Evolutionary conservation across 1,139 yeast genomes (phyloP), one percentile per base, ranked within the genome.

Genomic region (Ogataea hybrid): DNA sequence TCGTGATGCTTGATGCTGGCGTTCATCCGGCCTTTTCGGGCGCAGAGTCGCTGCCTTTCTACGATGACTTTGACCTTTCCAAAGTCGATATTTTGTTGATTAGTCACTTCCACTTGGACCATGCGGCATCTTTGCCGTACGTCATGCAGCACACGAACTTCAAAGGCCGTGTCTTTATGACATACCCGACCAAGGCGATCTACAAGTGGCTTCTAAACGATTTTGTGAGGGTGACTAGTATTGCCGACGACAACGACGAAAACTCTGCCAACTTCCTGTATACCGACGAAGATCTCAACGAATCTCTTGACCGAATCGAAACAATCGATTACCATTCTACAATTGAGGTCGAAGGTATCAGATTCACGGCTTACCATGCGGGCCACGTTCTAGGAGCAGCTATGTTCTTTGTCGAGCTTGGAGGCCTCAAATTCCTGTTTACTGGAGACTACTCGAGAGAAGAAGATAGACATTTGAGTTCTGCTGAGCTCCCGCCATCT

Each of bases 321-420:
- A 88, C 97, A 0, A 79, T 92, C 28, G 98, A 92, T 63, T 92
- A 84, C 64, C 98, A 92, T 64, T 88, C 97, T 5, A 92, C 98
- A 0, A 77, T 89, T 57, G 97, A 92, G 57, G 85, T 90, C 32
- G 94, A 84, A 43, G 98, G 98, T 39, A 83, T 94, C 45, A 73
- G 95, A 58, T 92, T 92, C 67, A 94, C 98, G 1, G 98, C 98
- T 4, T 94, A 84, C 63, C 98, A 92, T 66, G 99, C 98, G 4
- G 99, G 99, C 12, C 99, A 92, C 72, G 99, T 92, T 15, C 71
- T 92, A 39, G 99, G 99, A 39, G 97, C 98, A 11, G 97, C 98
- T 28, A 92, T 92, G 97, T 92, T 84, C 62, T 82, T 92, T 53
- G 78, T 92, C 37, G 99, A 92, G 62, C 84, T 94, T 56, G 97